Evolutionary conservation across 1,284 basidiomycete genomes (phyloP), one percentile per base, ranked within the genome.

Genomic region (Wolfiporia cocos): DNA sequence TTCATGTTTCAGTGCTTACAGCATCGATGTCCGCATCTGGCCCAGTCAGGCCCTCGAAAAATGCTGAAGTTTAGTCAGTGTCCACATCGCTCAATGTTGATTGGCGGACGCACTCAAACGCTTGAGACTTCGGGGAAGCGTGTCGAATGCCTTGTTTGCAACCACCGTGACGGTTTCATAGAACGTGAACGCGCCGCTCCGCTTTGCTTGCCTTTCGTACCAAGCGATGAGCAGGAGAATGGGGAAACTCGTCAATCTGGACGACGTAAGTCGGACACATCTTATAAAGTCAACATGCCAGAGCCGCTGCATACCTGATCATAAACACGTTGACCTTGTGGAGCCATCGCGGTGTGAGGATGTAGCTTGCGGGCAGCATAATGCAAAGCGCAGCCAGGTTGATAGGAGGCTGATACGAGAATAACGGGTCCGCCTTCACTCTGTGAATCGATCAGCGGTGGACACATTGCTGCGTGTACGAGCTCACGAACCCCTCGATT

Each of bases 391-490:
- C 92, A 32, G 92, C 50, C 4, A 95, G 64, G 61, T 94, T 95
- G 53, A 96, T 69, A 0, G 93, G 93, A 1, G 93, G 86, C 55
- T 93, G 90, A 58, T 96, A 97, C 22, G 88, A 92, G 62, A 96
- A 96, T 12, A 97, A 65, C 2, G 82, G 91, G 57, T 96, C 93
- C 37, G 84, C 82, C 54, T 89, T 90, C 38, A 91, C 86, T 11
- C 86, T 89, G 37, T 23, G 7, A 32, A 23, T 7, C 17, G 9
- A 24, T 17, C 20, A 23, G 4, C 4, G 20, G 9, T 2, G 20
- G n/a, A 14, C 2, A n/a, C 4, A 33, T 12, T 15, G 15, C 23
- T 5, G 24, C 28, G 24, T 5, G 0, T 11, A 28, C 37, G 24
- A 24, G 46, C 9, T 49, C n/a, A n/a, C 58, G 32, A 57, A 84